Evolutionary conservation across 306 rosid species (phyloP), one percentile per base, ranked within the genome.

Genomic region (Comarum palustre): DNA sequence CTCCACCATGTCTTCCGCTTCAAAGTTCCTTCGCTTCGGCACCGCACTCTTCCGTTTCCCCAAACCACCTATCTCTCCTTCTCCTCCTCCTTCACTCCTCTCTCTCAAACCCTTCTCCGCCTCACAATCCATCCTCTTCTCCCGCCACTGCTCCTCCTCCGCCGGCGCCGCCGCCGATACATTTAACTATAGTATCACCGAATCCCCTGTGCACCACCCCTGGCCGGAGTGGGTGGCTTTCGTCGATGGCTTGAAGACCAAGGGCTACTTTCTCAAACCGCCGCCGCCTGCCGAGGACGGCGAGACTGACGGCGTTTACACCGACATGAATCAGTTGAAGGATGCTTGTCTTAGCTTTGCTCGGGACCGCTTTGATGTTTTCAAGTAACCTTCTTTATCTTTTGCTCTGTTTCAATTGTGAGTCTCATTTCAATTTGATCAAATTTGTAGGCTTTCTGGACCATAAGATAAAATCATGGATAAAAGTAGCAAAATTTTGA

Each of bases 141-240:
- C 8, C 68, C 68, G 73, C 25, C 78, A 73, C 86, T 20, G 73
- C 59, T 69, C 76, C 77, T 71, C 77, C 71, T 71, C 81, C 19
- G 41, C 85, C 3, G 74, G 31, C 31, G 10, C 43, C 39, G 24
- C 39, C 29, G 19, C 24, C 42, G 88, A 78, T 47, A 3, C 64
- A 5, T 34, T 68, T 65, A 12, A 82, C 68, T 17, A 75, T 19
- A 34, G 16, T 10, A 8, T 46, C 73, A 16, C 76, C 8, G 88
- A 75, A 66, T 48, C 69, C 6, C 50, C 43, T 67, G 39, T 12
- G 71, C 78, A 43, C 65, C 98, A 94, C 76, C 97, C 99, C 3
- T 94, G 97, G 99, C 89, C 96, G 5, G 99, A 94, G 83, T 94
- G 96, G 97, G 78, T 91, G 75, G 85, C 90, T 19, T 94, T 94